These are phyloP conservation scores for Sporodiniella umbellata DNA, from an alignment of 371 early-diverging fungal genomes.

Conservation along the genomic window DNA sequence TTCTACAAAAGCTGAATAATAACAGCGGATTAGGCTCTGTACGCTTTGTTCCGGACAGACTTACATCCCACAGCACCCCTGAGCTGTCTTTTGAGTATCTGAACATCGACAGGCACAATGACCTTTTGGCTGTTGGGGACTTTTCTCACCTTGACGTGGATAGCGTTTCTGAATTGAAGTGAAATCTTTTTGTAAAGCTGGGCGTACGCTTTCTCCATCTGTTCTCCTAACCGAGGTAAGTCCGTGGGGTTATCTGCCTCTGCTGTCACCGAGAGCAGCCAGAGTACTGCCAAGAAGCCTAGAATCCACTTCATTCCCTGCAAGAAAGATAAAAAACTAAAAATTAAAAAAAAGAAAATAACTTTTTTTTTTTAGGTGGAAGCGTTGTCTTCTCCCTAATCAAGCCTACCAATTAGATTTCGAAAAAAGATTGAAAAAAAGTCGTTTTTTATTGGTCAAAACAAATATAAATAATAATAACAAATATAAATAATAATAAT, in stretches of 20 bases:
- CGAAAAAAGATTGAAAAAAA: neutral
- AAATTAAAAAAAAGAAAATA: neutral
- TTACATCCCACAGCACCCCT: constrained; percentile 25
- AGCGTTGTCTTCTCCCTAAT: neutral
- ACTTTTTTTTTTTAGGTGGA: neutral
- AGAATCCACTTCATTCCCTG: too few relatives aligned
- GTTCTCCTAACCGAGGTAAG: constrained; percentile 21
- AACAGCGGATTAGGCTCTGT: too few relatives aligned
- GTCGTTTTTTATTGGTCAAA: neutral
- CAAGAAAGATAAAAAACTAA: neutral
- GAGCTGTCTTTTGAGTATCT: constrained; percentile 19
- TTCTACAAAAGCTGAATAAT: constrained; percentile 19
- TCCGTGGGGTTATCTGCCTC: constrained; percentile 4
- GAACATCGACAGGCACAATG: constrained; percentile 15
- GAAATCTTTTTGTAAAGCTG: constrained; percentile 19
- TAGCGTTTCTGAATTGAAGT: constrained; percentile 19
- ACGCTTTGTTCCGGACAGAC: too few relatives aligned
- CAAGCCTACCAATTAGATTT: neutral
- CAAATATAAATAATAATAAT: neutral
- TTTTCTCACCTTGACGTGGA: constrained; percentile 16
- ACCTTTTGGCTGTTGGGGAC: constrained; percentile 2
- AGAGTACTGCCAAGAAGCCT: too few relatives aligned
- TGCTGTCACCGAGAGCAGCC: too few relatives aligned
- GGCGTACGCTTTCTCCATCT: constrained; percentile 18
- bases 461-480: neutral